phyloP scores from a whole-genome alignment of 2,329 filamentous ascomycete species.

The Thermoascus crustaceus region DNA sequence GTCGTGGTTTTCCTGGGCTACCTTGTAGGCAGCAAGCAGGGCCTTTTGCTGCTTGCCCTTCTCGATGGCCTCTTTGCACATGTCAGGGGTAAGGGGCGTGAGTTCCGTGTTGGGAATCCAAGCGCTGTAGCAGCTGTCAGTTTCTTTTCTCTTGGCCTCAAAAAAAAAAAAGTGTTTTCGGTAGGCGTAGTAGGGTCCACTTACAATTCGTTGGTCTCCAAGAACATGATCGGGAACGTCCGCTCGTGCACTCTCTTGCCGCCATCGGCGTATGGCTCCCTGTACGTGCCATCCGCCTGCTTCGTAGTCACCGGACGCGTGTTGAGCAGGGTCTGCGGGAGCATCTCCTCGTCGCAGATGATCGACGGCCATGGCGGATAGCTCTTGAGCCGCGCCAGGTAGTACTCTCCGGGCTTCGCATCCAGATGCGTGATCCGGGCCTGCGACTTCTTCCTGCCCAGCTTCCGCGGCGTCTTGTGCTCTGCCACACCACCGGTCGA shows the following conservation, averaged over 20 bases:
- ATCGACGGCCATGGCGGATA: conserved; percentile 92
- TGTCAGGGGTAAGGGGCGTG: conserved; percentile 64
- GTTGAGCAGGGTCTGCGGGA: conserved; percentile 68
- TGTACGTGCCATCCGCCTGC: conserved; percentile 74
- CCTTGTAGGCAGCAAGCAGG: conserved; percentile 68
- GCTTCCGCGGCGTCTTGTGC: conserved; percentile 66
- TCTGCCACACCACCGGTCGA: conserved; percentile 58
- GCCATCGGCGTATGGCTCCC: conserved; percentile 77
- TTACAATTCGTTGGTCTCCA: conserved; percentile 95
- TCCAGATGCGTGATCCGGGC: conserved; percentile 63
- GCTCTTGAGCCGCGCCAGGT: conserved; percentile 86
- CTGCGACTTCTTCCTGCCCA: conserved; percentile 78
- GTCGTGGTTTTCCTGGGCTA: conserved; percentile 70
- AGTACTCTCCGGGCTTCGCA: conserved; percentile 84
- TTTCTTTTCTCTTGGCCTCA: conserved; percentile 10
- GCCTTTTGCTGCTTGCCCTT: conserved; percentile 70
- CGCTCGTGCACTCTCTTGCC: conserved; percentile 79
- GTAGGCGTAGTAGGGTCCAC: conserved; percentile 31
- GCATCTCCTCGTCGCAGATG: conserved; percentile 89
- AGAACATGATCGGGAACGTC: conserved; percentile 90
- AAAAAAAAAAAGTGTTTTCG: conserved; percentile 4
- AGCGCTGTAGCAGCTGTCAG: conserved; percentile 48
- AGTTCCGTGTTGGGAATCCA: conserved; percentile 87
- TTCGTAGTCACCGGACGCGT: conserved; percentile 76
- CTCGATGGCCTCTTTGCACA: conserved; percentile 59